Evolutionary conservation across 1,284 basidiomycete species (phyloP).

Genomic region (Boletus hoseneyae): DNA sequence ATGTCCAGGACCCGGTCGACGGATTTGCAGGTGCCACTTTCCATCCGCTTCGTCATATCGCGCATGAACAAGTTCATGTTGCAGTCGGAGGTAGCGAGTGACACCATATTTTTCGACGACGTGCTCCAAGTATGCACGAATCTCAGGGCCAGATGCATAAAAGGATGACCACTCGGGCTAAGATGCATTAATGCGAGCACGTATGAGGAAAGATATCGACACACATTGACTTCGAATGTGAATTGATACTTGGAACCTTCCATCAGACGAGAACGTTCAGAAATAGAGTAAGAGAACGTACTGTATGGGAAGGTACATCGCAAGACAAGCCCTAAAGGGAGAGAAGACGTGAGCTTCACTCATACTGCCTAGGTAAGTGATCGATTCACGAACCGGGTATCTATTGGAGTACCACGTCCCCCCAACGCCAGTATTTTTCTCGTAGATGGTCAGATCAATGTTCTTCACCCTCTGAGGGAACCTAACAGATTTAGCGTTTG

Average conservation of each 20-base stretch:
- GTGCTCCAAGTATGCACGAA: conserved; percentile 48
- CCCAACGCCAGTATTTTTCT: conserved; percentile 55
- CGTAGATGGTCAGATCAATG: conserved; percentile 56
- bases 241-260: conserved; percentile 48
- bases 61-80: conserved; percentile 50
- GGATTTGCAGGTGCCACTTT: conserved; percentile 54
- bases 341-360: background rate
- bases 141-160: conserved; percentile 57
- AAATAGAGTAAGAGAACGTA: conserved; percentile 23
- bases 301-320: conserved; percentile 54
- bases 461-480: conserved; percentile 55
- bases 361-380: background rate
- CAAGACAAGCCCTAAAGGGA: conserved; percentile 47
- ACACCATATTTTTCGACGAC: conserved; percentile 61
- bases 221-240: conserved; percentile 53
- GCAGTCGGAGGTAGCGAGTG: conserved; percentile 48
- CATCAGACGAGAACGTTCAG: background rate
- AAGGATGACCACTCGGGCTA: conserved; percentile 59
- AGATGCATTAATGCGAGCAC: background rate
- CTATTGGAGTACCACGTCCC: conserved; percentile 53
- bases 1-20: conserved; percentile 29
- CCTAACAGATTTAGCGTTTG: conserved; percentile 24
- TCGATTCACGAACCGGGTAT: conserved; percentile 32
- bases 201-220: conserved; percentile 1
- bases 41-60: conserved; percentile 47